Evolutionary conservation across 179 eudicot species (phyloP).

Genomic region (Beta corolliflora): DNA sequence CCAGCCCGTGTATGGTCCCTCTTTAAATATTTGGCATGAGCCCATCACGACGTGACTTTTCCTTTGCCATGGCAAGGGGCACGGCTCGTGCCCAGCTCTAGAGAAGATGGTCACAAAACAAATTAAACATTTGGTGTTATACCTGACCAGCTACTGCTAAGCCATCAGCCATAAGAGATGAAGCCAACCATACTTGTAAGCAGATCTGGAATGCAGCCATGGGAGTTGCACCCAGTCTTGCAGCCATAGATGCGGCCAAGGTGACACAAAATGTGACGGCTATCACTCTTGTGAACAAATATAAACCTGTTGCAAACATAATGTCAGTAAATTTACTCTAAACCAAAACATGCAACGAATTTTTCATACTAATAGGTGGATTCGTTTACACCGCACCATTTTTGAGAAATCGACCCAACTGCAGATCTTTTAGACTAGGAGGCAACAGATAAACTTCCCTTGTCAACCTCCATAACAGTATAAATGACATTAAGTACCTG

Average conservation of each 20-base stretch:
- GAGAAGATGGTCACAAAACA: not conserved
- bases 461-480: constrained; percentile 65
- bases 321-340: not conserved
- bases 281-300: constrained; percentile 72
- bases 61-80: too few relatives aligned
- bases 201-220: constrained; percentile 99
- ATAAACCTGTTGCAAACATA: constrained; percentile 48
- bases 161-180: constrained; percentile 97
- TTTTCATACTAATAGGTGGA: not conserved
- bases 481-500: constrained; percentile 76
- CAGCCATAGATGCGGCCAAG: constrained; percentile 90
- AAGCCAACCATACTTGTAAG: constrained; percentile 92
- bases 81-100: too few relatives aligned
- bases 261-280: constrained; percentile 97
- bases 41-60: too few relatives aligned
- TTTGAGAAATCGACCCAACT: constrained; percentile 73
- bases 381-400: constrained; percentile 39
- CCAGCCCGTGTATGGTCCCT: too few relatives aligned
- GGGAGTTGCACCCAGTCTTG: constrained; percentile 75
- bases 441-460: constrained; percentile 74
- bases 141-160: constrained; percentile 99
- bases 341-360: not conserved
- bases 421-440: constrained; percentile 64
- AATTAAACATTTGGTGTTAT: not conserved
- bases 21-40: too few relatives aligned